Evolutionary conservation across 1,284 basidiomycete genomes (phyloP).

Genomic region (Limonomyces culmigenus): DNA sequence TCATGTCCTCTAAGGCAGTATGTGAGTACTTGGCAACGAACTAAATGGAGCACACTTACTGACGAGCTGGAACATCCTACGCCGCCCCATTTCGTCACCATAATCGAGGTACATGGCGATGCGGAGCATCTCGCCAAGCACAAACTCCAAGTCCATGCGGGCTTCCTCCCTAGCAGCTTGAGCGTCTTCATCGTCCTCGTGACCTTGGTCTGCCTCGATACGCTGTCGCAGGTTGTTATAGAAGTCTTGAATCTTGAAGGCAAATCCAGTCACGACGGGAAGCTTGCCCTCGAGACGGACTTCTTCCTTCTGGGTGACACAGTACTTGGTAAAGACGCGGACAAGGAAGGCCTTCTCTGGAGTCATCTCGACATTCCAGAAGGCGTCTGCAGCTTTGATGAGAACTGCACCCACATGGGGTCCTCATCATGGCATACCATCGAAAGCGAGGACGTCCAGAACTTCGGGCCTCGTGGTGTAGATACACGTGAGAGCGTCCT

Average conservation of each 20-base stretch:
- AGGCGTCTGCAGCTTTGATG: conserved; percentile 33
- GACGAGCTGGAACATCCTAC: conserved; percentile 83
- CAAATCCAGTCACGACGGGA: conserved; percentile 82
- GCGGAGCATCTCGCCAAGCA: conserved; percentile 70
- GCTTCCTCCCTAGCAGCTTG: conserved; percentile 32
- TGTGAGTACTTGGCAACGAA: conserved; percentile 2
- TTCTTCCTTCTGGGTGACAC: conserved; percentile 47
- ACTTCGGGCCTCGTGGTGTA: conserved; percentile 44
- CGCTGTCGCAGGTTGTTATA: conserved; percentile 56
- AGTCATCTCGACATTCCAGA: conserved; percentile 53
- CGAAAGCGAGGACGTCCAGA: conserved; percentile 53
- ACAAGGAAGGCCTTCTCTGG: conserved; percentile 77
- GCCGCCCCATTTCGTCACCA: conserved; percentile 84
- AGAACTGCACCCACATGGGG: not conserved
- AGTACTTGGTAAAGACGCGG: conserved; percentile 76
- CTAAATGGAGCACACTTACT: conserved; percentile 20
- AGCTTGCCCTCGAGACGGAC: conserved; percentile 57
- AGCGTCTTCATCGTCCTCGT: conserved; percentile 23
- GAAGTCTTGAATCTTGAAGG: conserved; percentile 69
- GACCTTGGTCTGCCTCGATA: conserved; percentile 21
- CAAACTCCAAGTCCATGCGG: conserved; percentile 48
- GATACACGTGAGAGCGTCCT: conserved; percentile 48
- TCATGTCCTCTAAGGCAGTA: conserved; percentile 53
- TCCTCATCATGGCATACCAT: conserved; percentile 28
- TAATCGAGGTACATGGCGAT: conserved; percentile 82